A percentile compares a stretch with the other conserved stretches of the same genome.
Evolutionary conservation across 768 basidiomycete species (phyloP).

Genomic region (Albatrellus ellisii): DNA sequence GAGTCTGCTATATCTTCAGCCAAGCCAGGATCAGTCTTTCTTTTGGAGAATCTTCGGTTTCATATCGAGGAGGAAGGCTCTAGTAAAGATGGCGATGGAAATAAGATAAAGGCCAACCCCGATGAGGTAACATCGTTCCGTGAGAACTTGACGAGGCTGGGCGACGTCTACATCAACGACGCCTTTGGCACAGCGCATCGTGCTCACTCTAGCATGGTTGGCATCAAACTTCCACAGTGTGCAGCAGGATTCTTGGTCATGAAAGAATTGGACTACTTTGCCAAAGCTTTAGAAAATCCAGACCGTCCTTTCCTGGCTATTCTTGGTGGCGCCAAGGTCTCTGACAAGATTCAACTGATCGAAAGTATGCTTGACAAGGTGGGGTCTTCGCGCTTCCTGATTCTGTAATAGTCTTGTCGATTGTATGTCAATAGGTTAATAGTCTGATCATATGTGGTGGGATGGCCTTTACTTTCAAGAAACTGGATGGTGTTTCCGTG

Average conservation of each 20-base stretch:
- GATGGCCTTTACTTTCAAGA: constrained; percentile 99
- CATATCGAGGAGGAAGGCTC: constrained; percentile 98
- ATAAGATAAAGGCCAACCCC: constrained; percentile 89
- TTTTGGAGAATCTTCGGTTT: constrained; percentile 97
- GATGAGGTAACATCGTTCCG: constrained; percentile 74
- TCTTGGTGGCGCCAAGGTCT: constrained; percentile 96
- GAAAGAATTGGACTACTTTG: constrained; percentile 98
- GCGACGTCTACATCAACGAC: constrained; percentile 97
- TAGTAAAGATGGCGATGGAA: constrained; percentile 84
- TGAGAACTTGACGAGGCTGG: constrained; percentile 77
- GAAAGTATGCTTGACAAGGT: constrained; percentile 99
- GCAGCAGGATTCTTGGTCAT: constrained; percentile 96
- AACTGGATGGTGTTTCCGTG: constrained; percentile 68
- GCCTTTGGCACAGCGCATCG: constrained; percentile 98
- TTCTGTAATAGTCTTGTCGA: constrained; percentile 1
- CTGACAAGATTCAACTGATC: constrained; percentile 97
- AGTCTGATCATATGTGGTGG: constrained; percentile 94
- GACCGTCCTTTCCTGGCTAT: constrained; percentile 97
- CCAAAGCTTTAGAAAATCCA: constrained; percentile 91
- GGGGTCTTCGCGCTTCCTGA: constrained; percentile 5
- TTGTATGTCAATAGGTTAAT: constrained; percentile 51
- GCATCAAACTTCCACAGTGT: constrained; percentile 81
- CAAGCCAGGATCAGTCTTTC: constrained; percentile 57
- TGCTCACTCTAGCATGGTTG: constrained; percentile 98
- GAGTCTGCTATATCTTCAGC: constrained; percentile 66